Conservation (phyloP, 2,329 filamentous ascomycete genomes). For the Fusarium sulawesiense region DNA sequence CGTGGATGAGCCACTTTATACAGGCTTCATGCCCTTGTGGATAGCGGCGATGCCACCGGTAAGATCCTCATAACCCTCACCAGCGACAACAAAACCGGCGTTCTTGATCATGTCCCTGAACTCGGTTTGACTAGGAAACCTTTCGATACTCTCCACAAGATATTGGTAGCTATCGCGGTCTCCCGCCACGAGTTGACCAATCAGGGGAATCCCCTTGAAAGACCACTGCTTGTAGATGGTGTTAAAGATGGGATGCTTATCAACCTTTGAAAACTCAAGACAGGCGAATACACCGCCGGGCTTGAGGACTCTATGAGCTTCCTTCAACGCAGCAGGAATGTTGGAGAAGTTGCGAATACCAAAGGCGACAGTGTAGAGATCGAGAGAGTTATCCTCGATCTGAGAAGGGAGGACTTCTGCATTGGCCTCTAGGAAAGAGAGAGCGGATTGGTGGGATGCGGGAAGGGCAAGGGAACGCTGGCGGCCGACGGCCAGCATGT, state of each 20-base stretch:
- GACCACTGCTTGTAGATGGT: slow-evolving; percentile 95
- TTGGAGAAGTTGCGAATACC: slow-evolving; percentile 98
- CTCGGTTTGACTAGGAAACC: slow-evolving; percentile 86
- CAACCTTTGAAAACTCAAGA: slow-evolving; percentile 89
- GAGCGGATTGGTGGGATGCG: slow-evolving; percentile 65
- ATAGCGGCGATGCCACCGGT: slow-evolving; percentile 94
- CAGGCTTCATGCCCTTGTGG: slow-evolving; percentile 93
- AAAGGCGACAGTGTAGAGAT: slow-evolving; percentile 97
- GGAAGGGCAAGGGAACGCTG: slow-evolving; percentile 75
- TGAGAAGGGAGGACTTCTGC: slow-evolving; percentile 76
- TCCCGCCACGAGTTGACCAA: slow-evolving; percentile 93
- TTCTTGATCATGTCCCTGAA: slow-evolving; percentile 86
- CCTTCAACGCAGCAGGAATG: slow-evolving; percentile 82
- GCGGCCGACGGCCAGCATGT: slow-evolving; percentile 90
- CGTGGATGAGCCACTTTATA: slow-evolving; percentile 45
- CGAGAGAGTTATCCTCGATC: slow-evolving; percentile 78
- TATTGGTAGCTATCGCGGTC: slow-evolving; percentile 98
- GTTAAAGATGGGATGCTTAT: slow-evolving; percentile 82
- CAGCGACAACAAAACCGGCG: slow-evolving; percentile 87
- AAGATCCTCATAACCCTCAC: slow-evolving; percentile 87
- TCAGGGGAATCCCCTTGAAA: slow-evolving; percentile 92
- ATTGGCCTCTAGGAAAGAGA: slow-evolving; percentile 88
- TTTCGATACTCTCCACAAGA: slow-evolving; percentile 96
- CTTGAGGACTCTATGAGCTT: slow-evolving; percentile 89
- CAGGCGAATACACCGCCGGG: slow-evolving; percentile 97